Base-by-base conservation (phyloP, 2,329 filamentous ascomycete species). In the Sphaerulina vaccinii region DNA sequence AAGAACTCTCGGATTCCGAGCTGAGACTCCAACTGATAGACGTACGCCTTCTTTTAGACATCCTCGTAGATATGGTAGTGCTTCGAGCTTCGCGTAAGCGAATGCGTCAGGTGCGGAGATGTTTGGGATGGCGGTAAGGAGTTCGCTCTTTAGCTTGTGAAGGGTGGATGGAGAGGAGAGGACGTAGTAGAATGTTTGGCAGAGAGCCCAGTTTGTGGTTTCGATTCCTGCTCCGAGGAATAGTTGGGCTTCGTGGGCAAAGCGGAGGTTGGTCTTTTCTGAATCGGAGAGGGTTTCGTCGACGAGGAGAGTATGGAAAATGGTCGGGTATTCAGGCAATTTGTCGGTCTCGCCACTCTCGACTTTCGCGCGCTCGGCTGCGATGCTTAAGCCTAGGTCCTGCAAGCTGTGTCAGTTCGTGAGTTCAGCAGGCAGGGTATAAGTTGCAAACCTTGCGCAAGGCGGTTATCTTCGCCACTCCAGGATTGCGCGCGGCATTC, bases 51-150 rank as follows among this genome's bases (percentile, higher is more conserved):
- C 56, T 24, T 57, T 59, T 29, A 60, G 40, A 22, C 56, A 51
- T 10, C 56, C 54, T n/a, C 41, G 46, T 15, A 65, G 51, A 27
- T 65, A 63, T 0, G 58, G 60, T 8, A 63, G 53, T 3, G 44
- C 43, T 24, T 65, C 59, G 5, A 62, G 43, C 7, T 55, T 53
- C 11, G 49, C 39, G 10, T 52, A 50, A 32, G 39, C 33, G 52
- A 57, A 54, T 9, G 54, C 54, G 8, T 44, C 42, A 3, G 46
- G 27, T 5, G 51, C 43, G 1, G 36, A 42, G 9, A 52, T 24
- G 18, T 52, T 40, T 11, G 59, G 58, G 5, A 61, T 58, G 1
- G 57, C 58, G 13, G 44, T 44, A 29, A 42, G 46, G 7, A 79
- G 51, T 33, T 64, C 61, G 5, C 47, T 10, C 22, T 58, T 56